phyloP scores from a whole-genome alignment of 305 asterid species.

The Plantago coronopus region DNA sequence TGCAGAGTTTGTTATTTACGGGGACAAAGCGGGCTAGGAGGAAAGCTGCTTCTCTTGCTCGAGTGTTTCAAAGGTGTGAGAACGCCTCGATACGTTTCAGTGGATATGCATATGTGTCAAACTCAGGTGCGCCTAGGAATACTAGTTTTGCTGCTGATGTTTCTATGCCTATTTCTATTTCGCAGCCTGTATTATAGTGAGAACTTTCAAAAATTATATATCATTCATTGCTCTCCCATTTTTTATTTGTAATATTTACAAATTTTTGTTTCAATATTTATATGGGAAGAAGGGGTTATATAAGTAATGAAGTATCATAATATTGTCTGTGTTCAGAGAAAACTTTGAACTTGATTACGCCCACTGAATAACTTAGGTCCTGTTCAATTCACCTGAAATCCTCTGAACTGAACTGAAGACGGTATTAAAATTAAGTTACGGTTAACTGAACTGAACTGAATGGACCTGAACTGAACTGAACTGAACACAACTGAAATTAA shows the following conservation, averaged over 20 bases:
- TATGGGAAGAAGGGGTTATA: constrained; percentile 31
- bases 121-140: constrained; percentile 45
- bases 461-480: no score
- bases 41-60: constrained; percentile 86
- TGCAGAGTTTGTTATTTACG: constrained; percentile 69
- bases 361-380: no score
- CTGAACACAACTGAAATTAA: no score
- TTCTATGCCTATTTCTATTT: constrained; percentile 55
- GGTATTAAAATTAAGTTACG: no score
- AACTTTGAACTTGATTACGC: no score
- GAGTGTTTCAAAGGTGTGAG: constrained; percentile 75
- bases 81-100: constrained; percentile 45
- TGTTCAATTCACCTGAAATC: no score
- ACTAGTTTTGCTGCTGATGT: constrained; percentile 63
- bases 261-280: constrained; percentile 34
- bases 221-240: constrained; percentile 30
- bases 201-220: constrained; percentile 17
- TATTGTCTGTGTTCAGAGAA: no score
- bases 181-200: constrained; percentile 70
- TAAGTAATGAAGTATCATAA: background rate
- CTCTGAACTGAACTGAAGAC: no score
- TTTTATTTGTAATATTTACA: constrained; percentile 33
- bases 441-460: no score
- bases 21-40: constrained; percentile 92
- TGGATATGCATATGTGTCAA: constrained; percentile 55